Base-by-base conservation (phyloP, 2,329 filamentous ascomycete species). In the Epicoccum sorghinum region DNA sequence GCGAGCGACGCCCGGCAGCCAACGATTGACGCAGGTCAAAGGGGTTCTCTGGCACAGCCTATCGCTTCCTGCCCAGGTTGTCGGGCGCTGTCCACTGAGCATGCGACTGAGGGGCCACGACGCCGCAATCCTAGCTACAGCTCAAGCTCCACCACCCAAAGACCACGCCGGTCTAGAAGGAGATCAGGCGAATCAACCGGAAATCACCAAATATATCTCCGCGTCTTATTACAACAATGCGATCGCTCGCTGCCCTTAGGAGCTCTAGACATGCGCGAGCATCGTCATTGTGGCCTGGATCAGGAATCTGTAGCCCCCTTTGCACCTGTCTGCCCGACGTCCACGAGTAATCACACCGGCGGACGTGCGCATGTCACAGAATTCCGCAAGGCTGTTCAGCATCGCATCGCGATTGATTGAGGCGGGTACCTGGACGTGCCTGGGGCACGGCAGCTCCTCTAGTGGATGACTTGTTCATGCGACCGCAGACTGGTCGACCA, bases 81-180 rank as follows among this genome's bases (percentile, higher is more conserved):
- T 41, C 48, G 45, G 18, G 18, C 18, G 55, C 50, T 61, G 52
- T 54, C 30, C 54, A 58, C 50, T 56, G 52, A 33, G 38, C 41
- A 52, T 62, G 59, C 64, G 62, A 64, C 62, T 57, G 59, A 45
- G 58, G 48, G 52, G 60, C 52, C 55, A 58, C 59, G 42, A 57
- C 54, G 47, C 57, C 38, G 53, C 36, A 49, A 63, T 59, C 57
- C 58, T 55, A 43, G 60, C 55, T 54, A 50, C 54, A 51, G 53
- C 52, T 52, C 51, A 42, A 42, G 43, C 59, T 60, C 62, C 55
- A 59, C 64, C 61, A 64, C 32, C 23, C 42, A 40, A 24, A 23
- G 3, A 27, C 27, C 6, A 6, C 27, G 12, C 47, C 18, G 45
- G 52, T 54, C 52, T 46, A 49, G 52, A 54, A 49, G 51, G 45